Base-by-base conservation (phyloP, 2,329 filamentous ascomycete genomes). In the Exophiala aquamarina region DNA sequence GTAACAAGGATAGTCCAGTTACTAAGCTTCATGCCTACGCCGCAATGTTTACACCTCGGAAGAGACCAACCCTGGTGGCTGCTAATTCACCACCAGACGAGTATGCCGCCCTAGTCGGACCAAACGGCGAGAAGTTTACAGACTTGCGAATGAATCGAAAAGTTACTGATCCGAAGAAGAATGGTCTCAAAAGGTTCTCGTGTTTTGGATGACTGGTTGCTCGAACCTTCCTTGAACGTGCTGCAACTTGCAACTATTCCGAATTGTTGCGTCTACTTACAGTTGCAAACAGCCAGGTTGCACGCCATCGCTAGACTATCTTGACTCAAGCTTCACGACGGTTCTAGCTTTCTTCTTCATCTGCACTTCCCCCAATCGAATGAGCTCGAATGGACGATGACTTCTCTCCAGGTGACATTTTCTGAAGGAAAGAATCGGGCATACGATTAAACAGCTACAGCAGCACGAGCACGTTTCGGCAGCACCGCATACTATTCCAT, bases 91-190 rank as follows among this genome's bases (percentile, higher is more conserved):
- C 48, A 9, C 14, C 18, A 2, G 42, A 36, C 29, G 38, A 51
- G n/a, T 52, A 49, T 21, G 52, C 49, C 7, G 23, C 37, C 4
- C 39, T 55, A 18, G 13, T 38, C 6, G 52, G 52, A 13, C 52
- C 52, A 3, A 44, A 52, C 23, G 52, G 52, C 13, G 52, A 55
- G 43, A 49, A 15, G 21, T 55, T 55, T 28, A 26, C 39, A 3
- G 52, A 55, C 40, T 20, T 55, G n/a, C 36, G 52, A 26, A 37
- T 47, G 42, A 55, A 55, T 23, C 45, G 52, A 19, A 55, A 44
- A 28, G 7, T 37, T 3, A 42, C 37, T 19, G 34, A 26, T 19
- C 21, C 20, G 23, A 47, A 41, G 15, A 44, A 42, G 42, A 18
- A 34, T 15, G 18, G 26, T 6, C 28, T 45, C 31, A 55, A 45